phyloP scores from a whole-genome alignment of 179 eudicot genomes.

The Vitellaria paradoxa region DNA sequence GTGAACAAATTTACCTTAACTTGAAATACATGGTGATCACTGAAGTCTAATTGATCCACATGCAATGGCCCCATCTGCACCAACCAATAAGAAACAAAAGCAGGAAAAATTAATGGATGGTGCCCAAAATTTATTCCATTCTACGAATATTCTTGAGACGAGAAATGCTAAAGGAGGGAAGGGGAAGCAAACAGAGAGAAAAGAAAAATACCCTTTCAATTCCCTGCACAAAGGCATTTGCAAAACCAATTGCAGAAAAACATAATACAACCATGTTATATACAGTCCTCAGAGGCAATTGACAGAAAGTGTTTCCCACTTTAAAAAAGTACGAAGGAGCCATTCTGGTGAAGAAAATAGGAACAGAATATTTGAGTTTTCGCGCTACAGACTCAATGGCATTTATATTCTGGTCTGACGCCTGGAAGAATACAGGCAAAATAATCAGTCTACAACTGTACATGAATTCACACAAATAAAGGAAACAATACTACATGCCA shows the following conservation, averaged over 20 bases:
- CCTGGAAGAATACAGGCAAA: slow-evolving; percentile 36
- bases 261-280: slow-evolving; percentile 47
- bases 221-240: slow-evolving; percentile 61
- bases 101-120: neutral
- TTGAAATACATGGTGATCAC: slow-evolving; percentile 73
- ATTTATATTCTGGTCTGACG: slow-evolving; percentile 35
- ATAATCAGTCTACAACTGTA: neutral
- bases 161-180: neutral
- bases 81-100: neutral
- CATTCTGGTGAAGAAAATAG: slow-evolving; percentile 68
- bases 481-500: neutral
- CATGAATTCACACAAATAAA: neutral
- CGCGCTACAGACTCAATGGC: slow-evolving; percentile 37
- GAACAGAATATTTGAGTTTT: slow-evolving; percentile 46
- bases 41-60: slow-evolving; percentile 66
- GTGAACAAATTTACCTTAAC: slow-evolving; percentile 38
- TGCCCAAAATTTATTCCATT: neutral
- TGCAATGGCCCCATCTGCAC: slow-evolving; percentile 68
- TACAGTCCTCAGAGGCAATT: slow-evolving; percentile 45
- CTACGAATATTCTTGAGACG: neutral
- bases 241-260: slow-evolving; percentile 80
- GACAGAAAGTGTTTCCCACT: slow-evolving; percentile 28
- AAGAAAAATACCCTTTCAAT: slow-evolving; percentile 20
- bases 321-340: slow-evolving; percentile 66
- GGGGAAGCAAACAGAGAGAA: neutral